Conservation (phyloP, 441 rosid species). For the Theobroma grandiflorum region DNA sequence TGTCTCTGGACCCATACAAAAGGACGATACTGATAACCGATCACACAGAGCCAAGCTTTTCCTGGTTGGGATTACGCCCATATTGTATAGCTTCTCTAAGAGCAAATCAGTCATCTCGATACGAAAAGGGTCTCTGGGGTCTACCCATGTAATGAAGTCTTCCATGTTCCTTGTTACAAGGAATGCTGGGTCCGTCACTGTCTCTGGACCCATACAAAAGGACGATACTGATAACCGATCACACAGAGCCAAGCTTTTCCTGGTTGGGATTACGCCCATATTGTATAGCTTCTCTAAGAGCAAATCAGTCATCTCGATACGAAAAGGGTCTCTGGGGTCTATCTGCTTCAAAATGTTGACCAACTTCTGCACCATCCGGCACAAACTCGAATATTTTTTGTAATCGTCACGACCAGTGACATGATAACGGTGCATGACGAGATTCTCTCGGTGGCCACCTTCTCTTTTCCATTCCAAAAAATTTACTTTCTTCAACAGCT, state of each 20-base stretch:
- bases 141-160: constrained; percentile 93
- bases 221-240: constrained; percentile 80
- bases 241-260: constrained; percentile 91
- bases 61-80: constrained; percentile 91
- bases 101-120: too few relatives aligned
- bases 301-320: too few relatives aligned
- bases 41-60: constrained; percentile 92
- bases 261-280: constrained; percentile 89
- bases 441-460: too few relatives aligned
- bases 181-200: constrained; percentile 87
- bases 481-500: too few relatives aligned
- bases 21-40: constrained; percentile 74
- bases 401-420: too few relatives aligned
- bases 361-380: constrained; percentile 90
- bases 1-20: constrained; percentile 93
- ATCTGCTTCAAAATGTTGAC: constrained; percentile 81
- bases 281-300: too few relatives aligned
- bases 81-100: too few relatives aligned
- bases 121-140: too few relatives aligned
- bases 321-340: too few relatives aligned
- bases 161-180: constrained; percentile 93
- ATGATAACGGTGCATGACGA: too few relatives aligned
- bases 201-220: constrained; percentile 92
- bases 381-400: constrained; percentile 69
- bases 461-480: too few relatives aligned